These are phyloP conservation scores for Hemisphaericaspora nanyangensis DNA, from an alignment of 805 yeast species.

Conservation along the genomic window DNA sequence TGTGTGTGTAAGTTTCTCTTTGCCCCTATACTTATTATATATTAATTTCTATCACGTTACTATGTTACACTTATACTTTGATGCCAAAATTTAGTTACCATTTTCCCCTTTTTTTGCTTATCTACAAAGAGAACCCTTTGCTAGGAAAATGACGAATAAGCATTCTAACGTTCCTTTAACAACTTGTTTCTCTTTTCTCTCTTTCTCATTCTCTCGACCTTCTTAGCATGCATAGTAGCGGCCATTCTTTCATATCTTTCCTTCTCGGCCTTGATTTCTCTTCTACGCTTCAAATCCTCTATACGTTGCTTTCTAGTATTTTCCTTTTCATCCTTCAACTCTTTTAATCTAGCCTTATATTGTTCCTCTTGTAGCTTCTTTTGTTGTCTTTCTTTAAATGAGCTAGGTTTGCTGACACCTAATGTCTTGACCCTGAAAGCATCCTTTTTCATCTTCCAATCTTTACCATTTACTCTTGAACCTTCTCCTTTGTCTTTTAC, in stretches of 20 bases:
- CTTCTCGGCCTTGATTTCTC: conserved; percentile 79
- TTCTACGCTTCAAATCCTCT: conserved; percentile 62
- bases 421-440: conserved; percentile 62
- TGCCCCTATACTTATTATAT: no score
- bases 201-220: conserved; percentile 83
- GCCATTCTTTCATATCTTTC: conserved; percentile 85
- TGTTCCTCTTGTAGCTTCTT: conserved; percentile 64
- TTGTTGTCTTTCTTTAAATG: conserved; percentile 67
- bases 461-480: conserved; percentile 57
- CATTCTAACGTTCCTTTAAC: conserved; percentile 72
- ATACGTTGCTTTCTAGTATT: conserved; percentile 50
- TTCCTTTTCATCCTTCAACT: conserved; percentile 75
- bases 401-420: conserved; percentile 47
- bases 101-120: no score
- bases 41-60: no score
- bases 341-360: conserved; percentile 64
- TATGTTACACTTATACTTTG: no score
- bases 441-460: conserved; percentile 66
- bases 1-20: no score
- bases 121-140: no score
- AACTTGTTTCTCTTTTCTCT: conserved; percentile 94
- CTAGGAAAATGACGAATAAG: no score
- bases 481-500: conserved; percentile 43
- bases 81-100: no score
- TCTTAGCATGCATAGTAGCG: conserved; percentile 85